Percentiles rank a stretch among this genome's conserved stretches.
These are phyloP conservation scores for Alternaria viburni DNA, from an alignment of 2,329 filamentous ascomycete species.

Conservation along the genomic window DNA sequence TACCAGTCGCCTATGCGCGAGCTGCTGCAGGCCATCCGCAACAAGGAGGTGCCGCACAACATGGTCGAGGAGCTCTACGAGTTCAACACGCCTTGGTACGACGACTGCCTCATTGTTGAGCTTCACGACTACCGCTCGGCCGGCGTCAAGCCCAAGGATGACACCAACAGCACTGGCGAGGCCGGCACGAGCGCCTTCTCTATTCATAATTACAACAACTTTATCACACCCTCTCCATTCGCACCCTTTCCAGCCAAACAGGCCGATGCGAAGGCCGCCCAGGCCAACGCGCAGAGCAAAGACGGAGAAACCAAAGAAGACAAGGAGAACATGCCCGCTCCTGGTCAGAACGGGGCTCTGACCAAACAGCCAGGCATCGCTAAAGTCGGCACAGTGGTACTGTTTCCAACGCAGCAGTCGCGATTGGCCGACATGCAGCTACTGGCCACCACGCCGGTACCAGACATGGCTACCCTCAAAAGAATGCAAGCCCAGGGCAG, in stretches of 20 bases:
- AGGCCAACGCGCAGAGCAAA: slow-evolving; percentile 30
- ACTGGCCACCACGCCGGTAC: slow-evolving; percentile 71
- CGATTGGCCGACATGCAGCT: slow-evolving; percentile 77
- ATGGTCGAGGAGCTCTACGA: slow-evolving; percentile 79
- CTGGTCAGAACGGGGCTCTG: slow-evolving; percentile 52
- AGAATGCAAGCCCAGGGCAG: slow-evolving; percentile 56
- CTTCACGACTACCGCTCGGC: slow-evolving; percentile 84
- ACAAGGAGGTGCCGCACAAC: slow-evolving; percentile 84
- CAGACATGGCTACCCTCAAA: slow-evolving; percentile 57
- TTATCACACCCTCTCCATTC: slow-evolving; percentile 87
- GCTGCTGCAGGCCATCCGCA: slow-evolving; percentile 76
- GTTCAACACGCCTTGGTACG: slow-evolving; percentile 81
- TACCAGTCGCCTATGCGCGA: slow-evolving; percentile 92
- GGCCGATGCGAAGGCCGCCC: slow-evolving; percentile 31
- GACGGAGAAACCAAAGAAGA: slow-evolving; percentile 44
- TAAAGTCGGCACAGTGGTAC: slow-evolving; percentile 76
- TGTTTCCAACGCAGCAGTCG: slow-evolving; percentile 82
- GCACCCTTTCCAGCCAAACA: slow-evolving; percentile 67
- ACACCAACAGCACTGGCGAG: slow-evolving; percentile 56
- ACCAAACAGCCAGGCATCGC: slow-evolving; percentile 56
- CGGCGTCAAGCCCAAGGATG: slow-evolving; percentile 63
- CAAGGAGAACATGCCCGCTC: slow-evolving; percentile 66
- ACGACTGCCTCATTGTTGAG: slow-evolving; percentile 89
- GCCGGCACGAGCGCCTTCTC: slow-evolving; percentile 74
- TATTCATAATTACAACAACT: slow-evolving; percentile 90